Evolutionary conservation across 768 basidiomycete genomes (phyloP), one percentile per base, ranked within the genome.

Genomic region (Rhodotorula diobovata): DNA sequence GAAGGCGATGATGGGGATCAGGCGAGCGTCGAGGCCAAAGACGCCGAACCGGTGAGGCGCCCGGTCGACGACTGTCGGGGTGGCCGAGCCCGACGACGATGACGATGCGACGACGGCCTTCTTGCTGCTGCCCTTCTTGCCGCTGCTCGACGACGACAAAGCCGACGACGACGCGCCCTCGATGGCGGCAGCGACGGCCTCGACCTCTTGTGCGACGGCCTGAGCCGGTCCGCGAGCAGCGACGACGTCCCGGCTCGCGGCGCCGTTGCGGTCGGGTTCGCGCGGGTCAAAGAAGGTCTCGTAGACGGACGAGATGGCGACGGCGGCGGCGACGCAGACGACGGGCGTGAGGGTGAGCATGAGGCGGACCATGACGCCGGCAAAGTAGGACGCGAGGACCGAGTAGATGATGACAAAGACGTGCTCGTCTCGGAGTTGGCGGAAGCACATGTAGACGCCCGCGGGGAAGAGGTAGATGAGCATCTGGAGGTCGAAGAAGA

Each of bases 401-500:
- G 96, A 88, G 81, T 98, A 99, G 81, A 98, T 93, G 83, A 99
- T 95, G 77, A 99, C 91, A 80, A 99, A 99, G 73, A 99, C 83
- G 78, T 99, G 96, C 79, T 97, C 96, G 80, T 99, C 96, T 39
- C 92, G 87, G 32, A 99, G 85, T 78, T 94, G 86, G 70, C 87
- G 87, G 91, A 98, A 98, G 82, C 93, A 96, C 58, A 96, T 82
- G 78, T 90, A 83, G 48, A 98, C 92, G 74, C 96, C 96, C 28
- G 93, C 95, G 7, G 96, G 96, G 87, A 99, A 99, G 61, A 93
- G 82, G 86, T 93, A 97, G 74, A 98, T 90, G 79, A 99, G 88
- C 85, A 97, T 89, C 77, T 96, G 90, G 66, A 99, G 88, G 80
- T 99, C 96, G 89, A 97, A 98, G 84, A 95, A 98, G 86, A 98